Evolutionary conservation across 2,329 filamentous ascomycete genomes (phyloP).

Genomic region (Pochonia chlamydosporia): DNA sequence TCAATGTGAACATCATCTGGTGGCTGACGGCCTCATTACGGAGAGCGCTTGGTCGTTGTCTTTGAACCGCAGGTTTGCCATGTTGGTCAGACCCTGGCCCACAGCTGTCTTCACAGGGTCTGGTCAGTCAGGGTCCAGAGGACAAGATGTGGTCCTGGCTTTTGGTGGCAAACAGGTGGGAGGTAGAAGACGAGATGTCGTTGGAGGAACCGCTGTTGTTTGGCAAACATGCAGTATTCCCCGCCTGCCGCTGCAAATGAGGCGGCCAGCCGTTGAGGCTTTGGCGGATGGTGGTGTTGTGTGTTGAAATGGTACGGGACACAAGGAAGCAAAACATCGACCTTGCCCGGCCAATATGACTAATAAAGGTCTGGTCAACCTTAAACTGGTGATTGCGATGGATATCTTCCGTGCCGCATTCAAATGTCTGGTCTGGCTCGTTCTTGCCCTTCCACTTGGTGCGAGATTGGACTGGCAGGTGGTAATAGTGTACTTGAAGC

Average conservation of each 20-base stretch:
- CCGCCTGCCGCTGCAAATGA: not conserved
- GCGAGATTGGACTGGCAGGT: too few relatives aligned
- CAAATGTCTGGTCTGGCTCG: too few relatives aligned
- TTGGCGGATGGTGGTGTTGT: too few relatives aligned
- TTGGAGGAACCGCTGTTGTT: not conserved
- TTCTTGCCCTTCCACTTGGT: too few relatives aligned
- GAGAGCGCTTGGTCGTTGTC: not conserved
- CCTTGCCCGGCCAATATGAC: too few relatives aligned
- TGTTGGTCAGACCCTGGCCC: not conserved
- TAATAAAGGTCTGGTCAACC: too few relatives aligned
- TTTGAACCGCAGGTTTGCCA: not conserved
- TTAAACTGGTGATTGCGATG: too few relatives aligned
- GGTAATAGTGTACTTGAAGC: too few relatives aligned
- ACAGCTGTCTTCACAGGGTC: not conserved
- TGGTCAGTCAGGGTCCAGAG: not conserved
- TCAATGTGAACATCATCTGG: not conserved
- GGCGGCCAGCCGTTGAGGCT: too few relatives aligned
- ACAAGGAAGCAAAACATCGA: too few relatives aligned
- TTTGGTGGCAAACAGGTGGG: not conserved
- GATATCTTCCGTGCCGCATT: not conserved
- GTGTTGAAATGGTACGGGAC: too few relatives aligned
- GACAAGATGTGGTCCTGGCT: not conserved
- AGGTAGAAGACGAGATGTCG: not conserved
- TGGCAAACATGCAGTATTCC: not conserved
- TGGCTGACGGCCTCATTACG: slow-evolving; percentile 2